Evolutionary conservation across 345 rosid species (phyloP).

Genomic region (Reutealis trisperma): DNA sequence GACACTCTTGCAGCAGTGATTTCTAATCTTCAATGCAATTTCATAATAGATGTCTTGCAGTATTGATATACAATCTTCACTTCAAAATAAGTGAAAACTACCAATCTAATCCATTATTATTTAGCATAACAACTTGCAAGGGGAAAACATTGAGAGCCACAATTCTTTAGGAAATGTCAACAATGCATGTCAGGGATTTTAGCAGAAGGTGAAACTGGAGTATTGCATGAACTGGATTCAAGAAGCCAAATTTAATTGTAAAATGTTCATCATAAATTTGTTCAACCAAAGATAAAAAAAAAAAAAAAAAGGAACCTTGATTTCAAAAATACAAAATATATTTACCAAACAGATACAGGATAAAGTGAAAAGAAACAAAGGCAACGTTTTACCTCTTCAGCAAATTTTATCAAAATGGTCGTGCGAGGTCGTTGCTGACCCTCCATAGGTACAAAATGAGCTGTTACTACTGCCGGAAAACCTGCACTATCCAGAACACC

Average conservation of each 20-base stretch:
- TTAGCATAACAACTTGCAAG: background rate
- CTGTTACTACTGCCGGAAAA: slow-evolving; percentile 94
- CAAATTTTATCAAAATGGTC: slow-evolving; percentile 94
- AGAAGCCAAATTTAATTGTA: too few relatives aligned
- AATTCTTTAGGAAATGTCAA: background rate
- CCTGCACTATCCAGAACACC: slow-evolving; percentile 94
- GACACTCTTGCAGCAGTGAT: background rate
- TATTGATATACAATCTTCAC: background rate
- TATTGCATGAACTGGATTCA: background rate
- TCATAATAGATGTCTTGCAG: background rate
- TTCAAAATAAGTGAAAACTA: background rate
- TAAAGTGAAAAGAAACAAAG: background rate
- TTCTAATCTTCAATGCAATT: background rate
- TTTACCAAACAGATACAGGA: background rate
- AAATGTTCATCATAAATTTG: background rate
- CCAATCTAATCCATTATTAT: background rate
- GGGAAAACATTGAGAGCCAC: background rate
- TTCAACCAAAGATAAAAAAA: too few relatives aligned
- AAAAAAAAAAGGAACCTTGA: too few relatives aligned
- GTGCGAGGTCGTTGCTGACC: slow-evolving; percentile 97
- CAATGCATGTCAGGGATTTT: background rate
- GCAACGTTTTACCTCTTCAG: slow-evolving; percentile 70
- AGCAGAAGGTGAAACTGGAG: too few relatives aligned
- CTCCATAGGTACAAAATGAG: slow-evolving; percentile 98
- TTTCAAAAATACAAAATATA: background rate